These are phyloP conservation scores for Lathyrus oleraceus DNA, from an alignment of 306 rosid species.

Conservation along the genomic window DNA sequence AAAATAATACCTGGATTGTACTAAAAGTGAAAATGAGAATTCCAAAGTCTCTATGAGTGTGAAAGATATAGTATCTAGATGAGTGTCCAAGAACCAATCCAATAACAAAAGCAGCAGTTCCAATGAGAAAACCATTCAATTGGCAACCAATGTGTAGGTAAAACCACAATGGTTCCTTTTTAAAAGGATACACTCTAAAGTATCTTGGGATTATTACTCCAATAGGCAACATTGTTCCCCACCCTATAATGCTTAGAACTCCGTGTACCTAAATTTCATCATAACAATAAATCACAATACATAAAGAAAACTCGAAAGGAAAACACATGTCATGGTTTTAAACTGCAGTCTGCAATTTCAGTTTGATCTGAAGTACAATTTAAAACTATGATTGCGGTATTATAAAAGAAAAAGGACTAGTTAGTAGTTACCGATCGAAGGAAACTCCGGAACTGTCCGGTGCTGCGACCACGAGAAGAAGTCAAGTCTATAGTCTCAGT, in stretches of 20 bases:
- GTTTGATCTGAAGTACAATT: too few species aligned
- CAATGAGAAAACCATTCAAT: constrained; percentile 50
- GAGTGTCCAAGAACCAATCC: constrained; percentile 74
- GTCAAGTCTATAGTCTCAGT: constrained; percentile 55
- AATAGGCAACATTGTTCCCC: constrained; percentile 72
- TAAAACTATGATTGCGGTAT: too few species aligned
- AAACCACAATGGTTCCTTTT: background rate
- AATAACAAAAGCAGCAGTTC: constrained; percentile 60
- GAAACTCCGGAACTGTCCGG: constrained; percentile 29
- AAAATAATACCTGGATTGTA: constrained; percentile 56
- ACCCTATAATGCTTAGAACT: constrained; percentile 70
- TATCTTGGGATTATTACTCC: constrained; percentile 76
- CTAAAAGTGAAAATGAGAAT: constrained; percentile 65
- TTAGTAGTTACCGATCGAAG: constrained; percentile 54
- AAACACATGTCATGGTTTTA: background rate
- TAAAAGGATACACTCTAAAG: constrained; percentile 45
- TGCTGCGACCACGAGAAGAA: background rate
- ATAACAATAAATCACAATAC: too few species aligned
- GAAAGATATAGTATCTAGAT: constrained; percentile 57
- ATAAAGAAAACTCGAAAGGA: background rate
- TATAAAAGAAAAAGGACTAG: background rate
- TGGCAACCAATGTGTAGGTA: constrained; percentile 46
- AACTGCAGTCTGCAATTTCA: background rate
- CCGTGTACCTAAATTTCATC: constrained; percentile 65
- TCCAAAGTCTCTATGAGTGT: constrained; percentile 53